Percentiles rank a stretch among this genome's conserved stretches.
These are phyloP conservation scores for Trypanosoma lewisi DNA, from an alignment of 208 protist species.

Conservation along the genomic window DNA sequence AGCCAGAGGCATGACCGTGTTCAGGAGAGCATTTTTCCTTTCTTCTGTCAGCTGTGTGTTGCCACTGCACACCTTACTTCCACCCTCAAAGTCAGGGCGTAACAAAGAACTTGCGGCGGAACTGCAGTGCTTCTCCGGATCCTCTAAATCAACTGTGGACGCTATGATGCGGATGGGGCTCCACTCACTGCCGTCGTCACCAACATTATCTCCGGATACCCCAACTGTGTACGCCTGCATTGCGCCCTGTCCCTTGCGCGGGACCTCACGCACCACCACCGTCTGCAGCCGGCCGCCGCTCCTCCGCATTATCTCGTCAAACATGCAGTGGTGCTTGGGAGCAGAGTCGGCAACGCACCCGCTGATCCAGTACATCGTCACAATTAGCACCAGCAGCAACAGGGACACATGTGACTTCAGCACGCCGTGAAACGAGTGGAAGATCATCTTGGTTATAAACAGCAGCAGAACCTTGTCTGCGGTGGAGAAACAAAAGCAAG, in stretches of 20 bases:
- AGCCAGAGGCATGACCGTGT: slow-evolving; percentile 13
- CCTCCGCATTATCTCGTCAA: too few relatives aligned
- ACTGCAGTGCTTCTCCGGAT: neutral
- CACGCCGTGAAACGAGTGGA: too few relatives aligned
- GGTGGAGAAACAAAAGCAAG: too few relatives aligned
- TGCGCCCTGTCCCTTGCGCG: slow-evolving; percentile 5
- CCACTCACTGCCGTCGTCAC: neutral
- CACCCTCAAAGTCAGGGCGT: neutral
- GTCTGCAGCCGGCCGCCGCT: neutral
- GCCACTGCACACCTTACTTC: slow-evolving; percentile 7
- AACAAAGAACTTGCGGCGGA: neutral
- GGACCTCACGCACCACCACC: neutral
- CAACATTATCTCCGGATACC: neutral
- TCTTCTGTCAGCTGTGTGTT: slow-evolving; percentile 27
- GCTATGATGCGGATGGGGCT: neutral
- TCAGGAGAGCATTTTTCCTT: slow-evolving; percentile 23
- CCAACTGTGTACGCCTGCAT: slow-evolving; percentile 4
- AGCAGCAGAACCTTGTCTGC: too few relatives aligned
- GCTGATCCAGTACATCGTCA: neutral
- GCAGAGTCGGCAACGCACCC: neutral
- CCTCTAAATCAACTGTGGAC: neutral
- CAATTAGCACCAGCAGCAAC: too few relatives aligned
- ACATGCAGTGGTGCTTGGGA: too few relatives aligned
- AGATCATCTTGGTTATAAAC: too few relatives aligned
- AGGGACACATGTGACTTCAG: too few relatives aligned